Evolutionary conservation across 169 alveolate genomes (phyloP).

Genomic region (Cryptosporidium ubiquitum): DNA sequence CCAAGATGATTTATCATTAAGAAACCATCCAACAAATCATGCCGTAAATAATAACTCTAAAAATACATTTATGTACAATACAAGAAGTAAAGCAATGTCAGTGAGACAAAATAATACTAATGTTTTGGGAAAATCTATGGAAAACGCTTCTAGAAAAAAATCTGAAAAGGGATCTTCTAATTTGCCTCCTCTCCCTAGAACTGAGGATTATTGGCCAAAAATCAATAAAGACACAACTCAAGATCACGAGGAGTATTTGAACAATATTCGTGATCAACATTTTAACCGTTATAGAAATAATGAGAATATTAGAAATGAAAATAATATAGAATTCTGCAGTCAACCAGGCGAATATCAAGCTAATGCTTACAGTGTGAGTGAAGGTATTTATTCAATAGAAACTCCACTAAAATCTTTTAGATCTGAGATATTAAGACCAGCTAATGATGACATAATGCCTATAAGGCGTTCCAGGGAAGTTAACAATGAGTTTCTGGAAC

Average conservation of each 20-base stretch:
- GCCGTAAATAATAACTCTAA: not conserved
- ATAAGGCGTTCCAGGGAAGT: not conserved
- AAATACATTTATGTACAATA: conserved; percentile 18
- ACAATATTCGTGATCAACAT: conserved; percentile 41
- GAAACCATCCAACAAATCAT: not conserved
- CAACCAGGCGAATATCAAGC: not conserved
- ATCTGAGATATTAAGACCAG: not conserved
- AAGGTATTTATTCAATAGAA: conserved; percentile 36
- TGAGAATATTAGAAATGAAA: not conserved
- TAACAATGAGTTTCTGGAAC: not conserved
- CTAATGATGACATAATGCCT: not conserved
- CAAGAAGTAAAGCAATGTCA: conserved; percentile 22
- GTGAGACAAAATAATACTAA: not conserved
- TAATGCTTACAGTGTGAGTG: conserved; percentile 3
- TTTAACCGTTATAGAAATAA: not conserved
- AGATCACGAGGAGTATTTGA: conserved; percentile 53
- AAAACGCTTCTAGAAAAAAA: conserved; percentile 1
- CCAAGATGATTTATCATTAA: conserved; percentile 53
- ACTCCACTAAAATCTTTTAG: conserved; percentile 56
- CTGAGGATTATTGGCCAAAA: conserved; percentile 74
- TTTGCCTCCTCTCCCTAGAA: conserved; percentile 67
- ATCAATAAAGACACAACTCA: conserved; percentile 31
- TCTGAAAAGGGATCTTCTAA: conserved; percentile 58
- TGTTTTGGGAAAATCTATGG: not conserved
- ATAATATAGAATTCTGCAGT: not conserved